Evolutionary conservation across 257 asterid species (phyloP), one percentile per base, ranked within the genome.

Genomic region (Ajuga chamaepitys): DNA sequence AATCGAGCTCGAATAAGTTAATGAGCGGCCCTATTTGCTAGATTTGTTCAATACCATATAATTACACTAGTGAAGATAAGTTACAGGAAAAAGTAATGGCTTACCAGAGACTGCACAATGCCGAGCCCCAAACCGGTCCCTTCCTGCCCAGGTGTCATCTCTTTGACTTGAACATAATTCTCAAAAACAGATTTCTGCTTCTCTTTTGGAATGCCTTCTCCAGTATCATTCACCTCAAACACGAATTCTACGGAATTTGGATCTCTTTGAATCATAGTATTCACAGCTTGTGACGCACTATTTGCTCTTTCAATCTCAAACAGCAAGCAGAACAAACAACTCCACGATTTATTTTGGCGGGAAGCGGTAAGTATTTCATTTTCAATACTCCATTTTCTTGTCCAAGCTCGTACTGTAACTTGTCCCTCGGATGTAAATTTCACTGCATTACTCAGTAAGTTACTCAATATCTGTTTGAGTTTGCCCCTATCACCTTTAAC

Each of bases 71-170:
- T 11, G 18, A 52, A 12, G 38, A 25, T 2, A 58, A n/a, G 51
- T 11, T 24, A 21, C 6, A 17, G 34, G n/a, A n/a, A n/a, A n/a
- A n/a, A n/a, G n/a, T n/a, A n/a, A n/a, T n/a, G n/a, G 37, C 76
- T 4, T 75, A 88, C 98, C 89, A 91, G 58, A n/a, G 92, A 86
- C 32, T 85, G 96, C 22, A 85, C 89, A 60, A 91, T 91, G 54
- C 92, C 90, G 9, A 91, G 92, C 30, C 96, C 96, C 28, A 91
- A 66, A 41, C 96, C 96, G 46, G 91, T 83, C 52, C 96, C 96
- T 82, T 77, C 79, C 30, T 81, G 78, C 32, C 80, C 85, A 7
- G 22, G 7, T 11, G 78, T 78, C 1, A 76, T 75, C 57, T 84
- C 97, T 50, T 76, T 85, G 20, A 88, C 92, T 70, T 86, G 98